Percentiles rank a stretch among this genome's conserved stretches.
phyloP scores from a whole-genome alignment of 2,329 filamentous ascomycete genomes.

The Paraphoma chrysanthemicola region DNA sequence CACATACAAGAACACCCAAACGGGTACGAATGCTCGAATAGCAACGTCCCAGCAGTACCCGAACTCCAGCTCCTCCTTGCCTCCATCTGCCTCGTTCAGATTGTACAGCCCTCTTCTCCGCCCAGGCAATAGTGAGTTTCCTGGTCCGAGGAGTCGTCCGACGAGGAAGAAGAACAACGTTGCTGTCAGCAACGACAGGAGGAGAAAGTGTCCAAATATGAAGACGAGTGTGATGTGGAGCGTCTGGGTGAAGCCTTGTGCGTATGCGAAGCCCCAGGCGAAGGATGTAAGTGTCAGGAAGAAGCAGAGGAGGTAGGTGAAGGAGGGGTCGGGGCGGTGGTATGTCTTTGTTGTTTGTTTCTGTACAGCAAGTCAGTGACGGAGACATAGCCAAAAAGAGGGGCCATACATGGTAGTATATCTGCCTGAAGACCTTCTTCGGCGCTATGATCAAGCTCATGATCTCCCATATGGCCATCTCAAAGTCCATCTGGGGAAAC shows the following conservation, averaged over 20 bases:
- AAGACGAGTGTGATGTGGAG: constrained; percentile 57
- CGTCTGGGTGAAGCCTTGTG: constrained; percentile 51
- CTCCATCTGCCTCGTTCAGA: constrained; percentile 57
- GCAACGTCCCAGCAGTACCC: constrained; percentile 76
- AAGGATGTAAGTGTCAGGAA: constrained; percentile 63
- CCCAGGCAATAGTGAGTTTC: constrained; percentile 59
- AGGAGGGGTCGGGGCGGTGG: constrained; percentile 73
- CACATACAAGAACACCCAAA: constrained; percentile 72
- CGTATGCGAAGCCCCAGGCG: constrained; percentile 66
- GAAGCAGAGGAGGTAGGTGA: constrained; percentile 72
- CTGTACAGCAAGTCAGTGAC: constrained; percentile 41
- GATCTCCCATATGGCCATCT: constrained; percentile 77
- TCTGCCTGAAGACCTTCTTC: constrained; percentile 74
- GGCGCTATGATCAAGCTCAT: constrained; percentile 71
- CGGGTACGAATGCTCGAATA: constrained; percentile 71
- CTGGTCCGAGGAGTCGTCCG: constrained; percentile 66
- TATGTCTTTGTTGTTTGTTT: constrained; percentile 72
- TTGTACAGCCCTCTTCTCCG: constrained; percentile 64
- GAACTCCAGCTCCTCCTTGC: constrained; percentile 68
- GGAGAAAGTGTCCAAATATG: constrained; percentile 66
- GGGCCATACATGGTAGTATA: constrained; percentile 69
- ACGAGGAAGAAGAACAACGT: constrained; percentile 70
- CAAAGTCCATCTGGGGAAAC: constrained; percentile 77
- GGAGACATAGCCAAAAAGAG: neutral
- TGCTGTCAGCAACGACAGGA: constrained; percentile 64